These are phyloP conservation scores for Crithidia fasciculata DNA, from an alignment of 208 protist species.

Conservation along the genomic window DNA sequence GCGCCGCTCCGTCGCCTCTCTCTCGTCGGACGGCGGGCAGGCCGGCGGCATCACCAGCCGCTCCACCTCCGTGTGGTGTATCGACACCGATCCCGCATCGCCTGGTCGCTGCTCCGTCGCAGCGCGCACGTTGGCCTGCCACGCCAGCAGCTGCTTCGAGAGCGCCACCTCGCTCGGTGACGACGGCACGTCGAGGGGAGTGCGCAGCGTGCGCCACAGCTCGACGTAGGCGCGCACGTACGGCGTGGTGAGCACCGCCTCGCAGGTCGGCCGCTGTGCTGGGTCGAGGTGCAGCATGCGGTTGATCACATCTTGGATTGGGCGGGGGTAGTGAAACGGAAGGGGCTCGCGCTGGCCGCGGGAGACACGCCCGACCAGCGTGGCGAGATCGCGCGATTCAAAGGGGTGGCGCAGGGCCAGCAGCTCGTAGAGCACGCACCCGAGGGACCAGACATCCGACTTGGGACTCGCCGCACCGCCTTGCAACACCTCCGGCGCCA, in stretches of 20 bases:
- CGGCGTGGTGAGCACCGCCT: constrained; percentile 65
- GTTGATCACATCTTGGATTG: constrained; percentile 62
- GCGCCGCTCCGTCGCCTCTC: constrained; percentile 29
- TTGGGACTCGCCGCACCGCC: constrained; percentile 67
- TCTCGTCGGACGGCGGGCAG: constrained; percentile 54
- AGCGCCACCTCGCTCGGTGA: constrained; percentile 42
- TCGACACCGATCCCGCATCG: constrained; percentile 8
- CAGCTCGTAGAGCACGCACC: constrained; percentile 93
- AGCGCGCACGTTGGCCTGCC: constrained; percentile 19
- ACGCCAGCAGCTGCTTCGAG: constrained; percentile 37
- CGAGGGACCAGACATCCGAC: constrained; percentile 92
- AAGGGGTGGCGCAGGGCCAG: constrained; percentile 86
- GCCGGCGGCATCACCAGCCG: constrained; percentile 27
- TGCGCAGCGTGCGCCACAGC: constrained; percentile 35
- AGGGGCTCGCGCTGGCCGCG: constrained; percentile 67
- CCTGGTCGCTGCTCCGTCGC: constrained; percentile 17
- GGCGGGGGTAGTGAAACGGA: constrained; percentile 66
- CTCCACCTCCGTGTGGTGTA: constrained; percentile 43
- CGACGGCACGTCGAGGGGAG: constrained; percentile 28
- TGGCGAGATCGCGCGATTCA: constrained; percentile 74
- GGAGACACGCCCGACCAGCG: constrained; percentile 81
- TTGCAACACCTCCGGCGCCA: constrained; percentile 92
- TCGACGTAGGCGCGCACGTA: constrained; percentile 59
- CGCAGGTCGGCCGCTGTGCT: constrained; percentile 59
- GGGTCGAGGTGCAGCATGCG: constrained; percentile 67